Evolutionary conservation across 139 green algal genomes (phyloP).

Genomic region (Picochlorum sp.): DNA sequence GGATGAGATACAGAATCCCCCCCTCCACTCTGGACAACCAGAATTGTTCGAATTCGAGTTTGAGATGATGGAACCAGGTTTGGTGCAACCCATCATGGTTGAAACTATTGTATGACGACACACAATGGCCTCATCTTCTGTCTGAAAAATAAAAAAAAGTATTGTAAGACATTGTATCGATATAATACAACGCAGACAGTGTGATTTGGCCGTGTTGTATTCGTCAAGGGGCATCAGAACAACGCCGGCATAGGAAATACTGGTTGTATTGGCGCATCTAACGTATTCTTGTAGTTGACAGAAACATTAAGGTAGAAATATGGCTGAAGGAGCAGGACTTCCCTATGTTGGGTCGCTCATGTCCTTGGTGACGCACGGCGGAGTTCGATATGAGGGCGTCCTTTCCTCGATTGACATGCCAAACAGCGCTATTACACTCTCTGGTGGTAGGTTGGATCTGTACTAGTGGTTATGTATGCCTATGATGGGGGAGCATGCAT

Average conservation of each 20-base stretch:
- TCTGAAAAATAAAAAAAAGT: too few relatives aligned
- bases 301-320: neutral
- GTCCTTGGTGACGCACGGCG: constrained; percentile 70
- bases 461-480: neutral
- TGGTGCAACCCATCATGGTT: neutral
- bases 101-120: neutral
- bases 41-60: constrained; percentile 19
- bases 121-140: too few relatives aligned
- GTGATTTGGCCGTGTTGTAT: neutral
- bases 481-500: too few relatives aligned
- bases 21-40: constrained; percentile 15
- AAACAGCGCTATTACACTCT: constrained; percentile 76
- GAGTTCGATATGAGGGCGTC: constrained; percentile 86
- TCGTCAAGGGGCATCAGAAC: neutral
- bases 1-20: neutral
- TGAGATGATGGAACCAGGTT: constrained; percentile 9
- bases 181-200: too few relatives aligned
- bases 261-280: neutral
- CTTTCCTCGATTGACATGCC: constrained; percentile 84
- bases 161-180: too few relatives aligned
- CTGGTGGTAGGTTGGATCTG: constrained; percentile 47
- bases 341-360: constrained; percentile 72
- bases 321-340: constrained; percentile 24
- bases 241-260: neutral
- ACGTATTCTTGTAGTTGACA: neutral